Base-by-base conservation (phyloP, 2,329 filamentous ascomycete genomes). In the Chrysoporthe cubensis region DNA sequence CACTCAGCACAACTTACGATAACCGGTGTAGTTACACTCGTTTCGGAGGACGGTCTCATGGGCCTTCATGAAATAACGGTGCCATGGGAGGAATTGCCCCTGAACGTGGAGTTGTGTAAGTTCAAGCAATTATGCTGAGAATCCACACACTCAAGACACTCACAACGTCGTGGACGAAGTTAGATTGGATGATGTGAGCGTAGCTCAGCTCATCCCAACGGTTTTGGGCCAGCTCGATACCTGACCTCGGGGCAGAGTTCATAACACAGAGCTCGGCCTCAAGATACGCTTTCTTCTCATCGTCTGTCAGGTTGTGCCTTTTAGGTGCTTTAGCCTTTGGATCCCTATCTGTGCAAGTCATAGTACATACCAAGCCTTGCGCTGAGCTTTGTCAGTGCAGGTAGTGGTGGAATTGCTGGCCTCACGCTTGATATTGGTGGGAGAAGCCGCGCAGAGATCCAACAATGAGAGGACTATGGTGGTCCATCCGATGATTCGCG, bases 41-140 rank as follows among this genome's bases (percentile, higher is more conserved):
- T 40, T 40, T 9, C 37, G 71, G 6, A 79, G 68, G 3, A 78
- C 71, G 43, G 71, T 71, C 61, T 77, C 78, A 61, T 79, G 77
- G 7, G 74, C 70, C n/a, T 71, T 73, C 56, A 78, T 59, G 54
- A 76, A 78, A 66, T 75, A 77, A 18, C 78, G 73, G 57, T 80
- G 78, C 73, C 77, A 80, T 0, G 77, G 75, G 26, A 79, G 71
- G 67, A 80, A 79, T 62, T 74, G 74, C 37, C 75, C 75, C 64
- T 61, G 37, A 21, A 21, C 13, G 44, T 9, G 3, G 2, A 8
- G 21, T 46, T 14, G n/a, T 26, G 37, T 60, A 8, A 44, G 11
- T 7, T 14, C 7, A 40, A 44, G n/a, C 44, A 14, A 14, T 46
- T 18, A 56, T 72, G 34, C 3, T 5, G 9, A 14, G 21, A 2